Base-by-base conservation (phyloP, 1,284 basidiomycete species). In the Fomitopsis betulina region DNA sequence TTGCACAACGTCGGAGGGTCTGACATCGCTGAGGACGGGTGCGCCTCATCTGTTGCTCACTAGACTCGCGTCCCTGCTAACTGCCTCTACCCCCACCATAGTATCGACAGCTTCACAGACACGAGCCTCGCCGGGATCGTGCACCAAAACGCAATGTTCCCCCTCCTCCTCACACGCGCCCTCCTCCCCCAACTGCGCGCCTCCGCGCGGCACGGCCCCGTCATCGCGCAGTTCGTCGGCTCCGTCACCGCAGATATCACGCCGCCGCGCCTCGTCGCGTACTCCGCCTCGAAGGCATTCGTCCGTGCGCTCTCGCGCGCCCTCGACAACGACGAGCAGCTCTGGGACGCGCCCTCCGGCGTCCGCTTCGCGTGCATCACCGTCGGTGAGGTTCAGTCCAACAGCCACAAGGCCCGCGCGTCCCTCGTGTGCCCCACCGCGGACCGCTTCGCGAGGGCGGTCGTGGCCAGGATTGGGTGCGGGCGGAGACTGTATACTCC, bases 101-200 rank as follows among this genome's bases (percentile, higher is more conserved):
- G 68, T 27, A 55, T 67, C 55, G 68, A 71, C 53, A 63, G 55
- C 6, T 61, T 60, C 52, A 49, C 56, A 15, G 68, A 68, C 54
- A 58, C 62, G 2, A 59, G 61, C 45, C 53, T 70, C 25, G 47
- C 66, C 32, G 25, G 49, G 35, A 56, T 63, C 40, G 56, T 69
- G 40, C 58, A 62, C 53, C 57, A 62, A 45, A 71, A 70, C 62
- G 59, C 62, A 1, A 47, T 68, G 56, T 71, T 71, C 67, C 61
- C 68, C 9, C 63, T 68, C 57, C 56, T 68, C 63, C 65, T 71
- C 58, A 69, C 67, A 7, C 68, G 65, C 57, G 63, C 59, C 0
- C 65, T 71, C 57, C 67, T 71, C 35, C 69, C 69, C 21, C 60
- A 59, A 9, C 67, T 71, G 12, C 69, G 69, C 33, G 55, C 58